Conservation (phyloP, 2,329 filamentous ascomycete species). For the Rosellinia necatrix region DNA sequence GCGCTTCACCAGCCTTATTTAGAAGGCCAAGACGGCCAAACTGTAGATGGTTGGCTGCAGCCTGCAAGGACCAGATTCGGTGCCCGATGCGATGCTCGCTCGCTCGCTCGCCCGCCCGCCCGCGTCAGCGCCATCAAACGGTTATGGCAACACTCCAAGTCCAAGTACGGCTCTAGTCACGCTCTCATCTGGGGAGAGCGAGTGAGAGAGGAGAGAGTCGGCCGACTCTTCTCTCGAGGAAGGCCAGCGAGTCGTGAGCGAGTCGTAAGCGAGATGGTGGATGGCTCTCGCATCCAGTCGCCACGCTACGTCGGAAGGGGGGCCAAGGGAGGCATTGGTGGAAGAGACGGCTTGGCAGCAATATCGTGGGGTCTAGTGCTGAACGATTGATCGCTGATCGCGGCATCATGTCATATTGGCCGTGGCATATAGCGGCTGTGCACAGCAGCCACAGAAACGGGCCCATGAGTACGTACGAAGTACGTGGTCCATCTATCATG, state of each 20-base stretch:
- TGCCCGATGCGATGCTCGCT: not conserved
- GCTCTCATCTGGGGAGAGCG: too few relatives aligned
- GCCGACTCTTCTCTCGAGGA: too few relatives aligned
- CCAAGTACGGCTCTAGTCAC: not conserved
- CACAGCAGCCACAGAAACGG: conserved; percentile 5
- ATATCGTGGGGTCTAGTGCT: conserved; percentile 20
- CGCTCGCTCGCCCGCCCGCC: too few relatives aligned
- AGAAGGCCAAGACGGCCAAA: conserved; percentile 18
- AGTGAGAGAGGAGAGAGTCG: too few relatives aligned
- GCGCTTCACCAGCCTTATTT: conserved; percentile 17
- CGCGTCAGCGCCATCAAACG: not conserved
- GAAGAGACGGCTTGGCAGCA: conserved; percentile 16
- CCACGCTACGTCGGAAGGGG: conserved; percentile 4
- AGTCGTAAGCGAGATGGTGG: not conserved
- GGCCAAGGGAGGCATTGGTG: conserved; percentile 18
- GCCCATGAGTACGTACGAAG: not conserved
- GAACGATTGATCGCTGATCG: not conserved
- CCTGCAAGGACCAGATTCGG: conserved; percentile 12
- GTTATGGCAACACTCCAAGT: not conserved
- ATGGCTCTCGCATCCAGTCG: not conserved
- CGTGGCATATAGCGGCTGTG: conserved; percentile 18
- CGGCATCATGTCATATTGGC: conserved; percentile 13
- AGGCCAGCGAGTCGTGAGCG: too few relatives aligned
- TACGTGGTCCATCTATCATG: too few relatives aligned
- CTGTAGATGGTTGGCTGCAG: conserved; percentile 20